These are phyloP conservation scores for Mercurialis annua DNA, from an alignment of 345 rosid species.

Conservation along the genomic window DNA sequence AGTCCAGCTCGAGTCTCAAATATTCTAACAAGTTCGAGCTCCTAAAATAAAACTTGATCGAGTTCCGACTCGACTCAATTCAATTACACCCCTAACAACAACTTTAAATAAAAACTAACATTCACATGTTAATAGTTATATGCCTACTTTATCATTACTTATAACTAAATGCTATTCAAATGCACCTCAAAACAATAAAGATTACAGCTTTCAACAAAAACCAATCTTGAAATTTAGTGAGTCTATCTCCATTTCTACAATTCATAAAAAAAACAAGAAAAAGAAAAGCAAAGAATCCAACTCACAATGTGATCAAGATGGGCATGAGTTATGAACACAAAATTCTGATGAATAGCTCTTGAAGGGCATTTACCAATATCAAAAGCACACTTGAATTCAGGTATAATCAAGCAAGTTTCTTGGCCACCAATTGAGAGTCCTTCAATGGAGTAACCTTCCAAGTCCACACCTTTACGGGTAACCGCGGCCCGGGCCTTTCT, in stretches of 20 bases:
- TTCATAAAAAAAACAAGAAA: no score
- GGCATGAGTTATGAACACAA: slow-evolving; percentile 83
- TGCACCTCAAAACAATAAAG: no score
- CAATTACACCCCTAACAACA: no score
- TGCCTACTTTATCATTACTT: no score
- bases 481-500: slow-evolving; percentile 85
- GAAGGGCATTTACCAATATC: slow-evolving; percentile 89
- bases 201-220: no score
- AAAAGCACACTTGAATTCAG: slow-evolving; percentile 85
- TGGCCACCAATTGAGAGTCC: slow-evolving; percentile 85
- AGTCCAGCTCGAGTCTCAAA: no score
- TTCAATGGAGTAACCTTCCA: slow-evolving; percentile 77
- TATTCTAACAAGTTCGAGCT: no score
- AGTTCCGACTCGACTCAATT: no score
- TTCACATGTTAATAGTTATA: not conserved
- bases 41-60: no score
- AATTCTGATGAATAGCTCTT: slow-evolving; percentile 90
- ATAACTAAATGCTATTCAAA: no score
- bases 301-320: slow-evolving; percentile 96
- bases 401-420: slow-evolving; percentile 85
- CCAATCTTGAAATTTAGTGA: no score
- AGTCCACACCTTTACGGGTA: slow-evolving; percentile 55
- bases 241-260: no score
- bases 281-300: slow-evolving; percentile 11
- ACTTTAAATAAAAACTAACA: slow-evolving; percentile 1